Evolutionary conservation across 2,329 filamentous ascomycete genomes (phyloP).

Genomic region (Ceratocystis cacaofunesta): DNA sequence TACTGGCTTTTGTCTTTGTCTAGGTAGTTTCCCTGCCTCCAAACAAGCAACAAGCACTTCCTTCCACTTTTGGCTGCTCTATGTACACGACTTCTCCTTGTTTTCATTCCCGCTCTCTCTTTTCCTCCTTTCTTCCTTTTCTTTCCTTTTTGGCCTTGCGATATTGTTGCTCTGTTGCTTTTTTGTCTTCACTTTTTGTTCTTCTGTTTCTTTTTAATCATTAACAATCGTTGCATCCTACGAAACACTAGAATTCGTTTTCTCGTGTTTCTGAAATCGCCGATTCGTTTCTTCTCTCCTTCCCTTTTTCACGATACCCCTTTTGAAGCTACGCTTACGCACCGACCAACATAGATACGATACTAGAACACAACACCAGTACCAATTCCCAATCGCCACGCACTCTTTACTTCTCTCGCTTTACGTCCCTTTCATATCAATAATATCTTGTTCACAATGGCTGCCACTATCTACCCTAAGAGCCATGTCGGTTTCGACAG

Average conservation of each 20-base stretch:
- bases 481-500: conserved; percentile 99
- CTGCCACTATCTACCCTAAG: conserved; percentile 64
- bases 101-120: conserved; percentile 7
- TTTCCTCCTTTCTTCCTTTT: conserved; percentile 7
- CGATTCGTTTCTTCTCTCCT: conserved; percentile 10
- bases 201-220: conserved; percentile 7
- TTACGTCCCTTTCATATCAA: conserved; percentile 22
- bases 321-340: conserved; percentile 14
- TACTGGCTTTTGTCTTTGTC: not conserved
- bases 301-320: conserved; percentile 16
- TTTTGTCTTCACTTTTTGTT: conserved; percentile 6
- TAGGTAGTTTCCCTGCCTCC: conserved; percentile 2
- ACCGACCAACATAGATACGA: conserved; percentile 19
- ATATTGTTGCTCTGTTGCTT: conserved; percentile 1
- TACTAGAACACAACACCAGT: conserved; percentile 20
- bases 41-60: not conserved
- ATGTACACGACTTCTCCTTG: conserved; percentile 4
- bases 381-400: not conserved
- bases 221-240: conserved; percentile 11
- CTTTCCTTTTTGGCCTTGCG: not conserved
- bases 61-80: conserved; percentile 1
- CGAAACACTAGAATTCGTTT: not conserved
- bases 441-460: conserved; percentile 30
- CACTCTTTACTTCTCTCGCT: not conserved
- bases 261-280: conserved; percentile 8